A percentile compares a stretch with the other conserved stretches of the same genome.
phyloP scores from a whole-genome alignment of 768 basidiomycete genomes.

The Lactarius sanguifluus region DNA sequence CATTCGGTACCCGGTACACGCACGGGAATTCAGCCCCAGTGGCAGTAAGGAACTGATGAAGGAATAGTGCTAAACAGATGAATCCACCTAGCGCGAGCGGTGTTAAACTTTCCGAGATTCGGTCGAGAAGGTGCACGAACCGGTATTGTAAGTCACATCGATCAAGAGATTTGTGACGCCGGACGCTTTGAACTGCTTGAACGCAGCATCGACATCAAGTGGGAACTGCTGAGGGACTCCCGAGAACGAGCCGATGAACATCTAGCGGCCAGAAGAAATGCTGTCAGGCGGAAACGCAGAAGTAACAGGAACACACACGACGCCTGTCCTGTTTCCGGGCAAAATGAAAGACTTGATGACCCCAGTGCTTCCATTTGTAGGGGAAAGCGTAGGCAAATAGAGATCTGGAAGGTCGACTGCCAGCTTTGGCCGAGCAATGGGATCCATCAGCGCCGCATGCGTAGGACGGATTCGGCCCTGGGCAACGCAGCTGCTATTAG shows the following conservation, averaged over 20 bases:
- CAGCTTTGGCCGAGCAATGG: constrained; percentile 27
- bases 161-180: constrained; percentile 54
- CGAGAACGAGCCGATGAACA: constrained; percentile 63
- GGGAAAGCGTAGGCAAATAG: constrained; percentile 50
- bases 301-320: constrained; percentile 41
- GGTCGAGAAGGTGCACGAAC: constrained; percentile 35
- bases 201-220: constrained; percentile 46
- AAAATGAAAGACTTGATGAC: constrained; percentile 58
- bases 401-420: constrained; percentile 48
- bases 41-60: constrained; percentile 57
- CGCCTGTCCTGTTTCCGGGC: constrained; percentile 57
- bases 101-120: neutral
- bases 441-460: neutral
- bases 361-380: constrained; percentile 47
- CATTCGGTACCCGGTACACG: constrained; percentile 29
- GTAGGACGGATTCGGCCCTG: constrained; percentile 37
- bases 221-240: constrained; percentile 53
- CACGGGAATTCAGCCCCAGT: constrained; percentile 52
- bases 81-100: constrained; percentile 45
- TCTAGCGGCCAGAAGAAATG: constrained; percentile 37
- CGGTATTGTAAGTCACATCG: constrained; percentile 62
- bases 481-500: neutral
- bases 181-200: constrained; percentile 46
- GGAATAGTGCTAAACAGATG: constrained; percentile 59
- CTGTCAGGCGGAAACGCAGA: neutral